Evolutionary conservation across 2,329 filamentous ascomycete genomes (phyloP).

Genomic region (Colletotrichum scovillei): DNA sequence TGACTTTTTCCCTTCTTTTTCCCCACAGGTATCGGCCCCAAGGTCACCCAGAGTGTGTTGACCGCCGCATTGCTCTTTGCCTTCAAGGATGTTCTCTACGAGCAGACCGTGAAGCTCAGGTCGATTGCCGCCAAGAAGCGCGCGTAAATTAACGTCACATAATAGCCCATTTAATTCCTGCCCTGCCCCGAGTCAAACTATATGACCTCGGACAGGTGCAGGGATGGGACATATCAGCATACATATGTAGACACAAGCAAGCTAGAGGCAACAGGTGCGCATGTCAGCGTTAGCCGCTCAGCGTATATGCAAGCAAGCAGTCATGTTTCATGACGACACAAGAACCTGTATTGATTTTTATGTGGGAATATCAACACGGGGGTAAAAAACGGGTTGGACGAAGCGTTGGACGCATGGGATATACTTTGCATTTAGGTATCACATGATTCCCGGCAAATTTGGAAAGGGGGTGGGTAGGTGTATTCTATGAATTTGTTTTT

Average conservation of each 20-base stretch:
- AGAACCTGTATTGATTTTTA: conserved; percentile 21
- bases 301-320: conserved; percentile 8
- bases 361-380: conserved; percentile 11
- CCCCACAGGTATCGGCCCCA: conserved; percentile 84
- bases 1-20: conserved; percentile 25
- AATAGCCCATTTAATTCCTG: not conserved
- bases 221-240: not conserved
- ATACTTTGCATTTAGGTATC: conserved; percentile 4
- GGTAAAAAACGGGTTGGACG: conserved; percentile 4
- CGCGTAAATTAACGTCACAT: not conserved
- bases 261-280: conserved; percentile 16
- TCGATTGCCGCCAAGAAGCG: conserved; percentile 54
- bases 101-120: conserved; percentile 78
- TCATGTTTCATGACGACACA: conserved; percentile 1
- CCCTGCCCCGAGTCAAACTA: conserved; percentile 39
- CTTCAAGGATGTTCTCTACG: conserved; percentile 97
- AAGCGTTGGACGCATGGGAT: not conserved
- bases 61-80: conserved; percentile 97
- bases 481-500: not conserved
- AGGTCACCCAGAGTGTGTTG: conserved; percentile 96
- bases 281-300: conserved; percentile 11
- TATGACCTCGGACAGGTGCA: not conserved
- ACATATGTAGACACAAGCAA: conserved; percentile 24
- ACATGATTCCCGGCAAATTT: conserved; percentile 17
- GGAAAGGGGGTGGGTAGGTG: not conserved